Evolutionary conservation across 495 filamentous ascomycete species (phyloP), one percentile per base, ranked within the genome.

Genomic region (Chlorociboria aeruginascens): DNA sequence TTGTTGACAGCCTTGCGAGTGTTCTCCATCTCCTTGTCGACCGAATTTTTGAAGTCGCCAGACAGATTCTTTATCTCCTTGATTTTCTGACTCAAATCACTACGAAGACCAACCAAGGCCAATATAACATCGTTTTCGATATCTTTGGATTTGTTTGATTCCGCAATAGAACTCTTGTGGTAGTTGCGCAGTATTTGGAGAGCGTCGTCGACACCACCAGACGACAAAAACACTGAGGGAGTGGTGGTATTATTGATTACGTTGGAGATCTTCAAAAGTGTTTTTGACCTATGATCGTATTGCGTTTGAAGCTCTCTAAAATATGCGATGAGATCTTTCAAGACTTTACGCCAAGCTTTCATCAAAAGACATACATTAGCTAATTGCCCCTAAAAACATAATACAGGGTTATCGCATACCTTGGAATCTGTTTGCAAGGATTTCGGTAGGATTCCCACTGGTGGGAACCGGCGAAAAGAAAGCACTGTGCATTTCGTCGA

Each of bases 31-130:
- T 87, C 83, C 61, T 81, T 86, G 10, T 87, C 83, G 16, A 88
- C 83, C 11, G 76, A 76, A 55, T 93, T 98, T 61, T 95, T 95
- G 63, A 98, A 98, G 64, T 98, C 92, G 2, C 86, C 82, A 6
- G 87, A 81, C 6, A 98, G 69, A 49, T 76, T 82, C 63, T 92
- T 94, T 63, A 98, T 97, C 66, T 98, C 92, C 66, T 96, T 97
- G 57, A 90, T 92, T 69, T 98, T 98, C 66, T 90, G 86, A 45
- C 82, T 80, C 13, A 98, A 71, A 63, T 98, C 92, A 56, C 79
- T 88, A 39, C 92, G 69, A 17, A 98, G 69, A 11, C 86, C 89
- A 6, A 81, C 87, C 39, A 98, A 72, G 45, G 87, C 85, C 38
- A 82, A 74, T 51, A 97, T 87, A 32, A 98, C 86, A 55, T 95